Percentiles rank a stretch among this genome's conserved stretches.
Conservation (phyloP, 2,329 filamentous ascomycete species). For the Talaromyces sp. region DNA sequence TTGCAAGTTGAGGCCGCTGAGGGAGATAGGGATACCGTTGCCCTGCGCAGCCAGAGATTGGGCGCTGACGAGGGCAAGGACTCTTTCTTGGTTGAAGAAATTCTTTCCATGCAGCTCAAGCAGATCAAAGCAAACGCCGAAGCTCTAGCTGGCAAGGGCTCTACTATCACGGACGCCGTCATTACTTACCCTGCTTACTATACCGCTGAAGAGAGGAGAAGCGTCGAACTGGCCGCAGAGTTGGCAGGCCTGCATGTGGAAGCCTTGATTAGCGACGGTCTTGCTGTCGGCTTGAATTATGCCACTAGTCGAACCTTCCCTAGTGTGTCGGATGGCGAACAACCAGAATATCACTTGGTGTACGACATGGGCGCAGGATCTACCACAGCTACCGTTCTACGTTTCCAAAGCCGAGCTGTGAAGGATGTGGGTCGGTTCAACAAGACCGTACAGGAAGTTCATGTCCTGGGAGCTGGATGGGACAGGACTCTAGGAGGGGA, state of each 20-base stretch:
- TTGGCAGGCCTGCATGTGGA: slow-evolving; percentile 85
- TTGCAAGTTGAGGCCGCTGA: slow-evolving; percentile 62
- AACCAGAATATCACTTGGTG: slow-evolving; percentile 87
- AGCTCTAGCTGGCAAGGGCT: slow-evolving; percentile 71
- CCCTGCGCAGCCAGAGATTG: slow-evolving; percentile 76
- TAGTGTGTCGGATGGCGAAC: slow-evolving; percentile 74
- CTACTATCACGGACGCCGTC: slow-evolving; percentile 74
- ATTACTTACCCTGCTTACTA: slow-evolving; percentile 90
- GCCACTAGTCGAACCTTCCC: slow-evolving; percentile 89
- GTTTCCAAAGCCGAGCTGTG: slow-evolving; percentile 82
- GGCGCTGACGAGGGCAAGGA: slow-evolving; percentile 62
- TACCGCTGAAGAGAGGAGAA: slow-evolving; percentile 83
- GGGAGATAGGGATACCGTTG: slow-evolving; percentile 64
- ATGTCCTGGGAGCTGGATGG: slow-evolving; percentile 82
- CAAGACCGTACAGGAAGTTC: slow-evolving; percentile 95
- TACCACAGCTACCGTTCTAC: slow-evolving; percentile 82
- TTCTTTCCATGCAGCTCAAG: slow-evolving; percentile 93
- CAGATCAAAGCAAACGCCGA: slow-evolving; percentile 89
- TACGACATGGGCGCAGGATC: slow-evolving; percentile 98
- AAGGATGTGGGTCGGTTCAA: slow-evolving; percentile 93
- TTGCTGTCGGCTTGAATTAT: slow-evolving; percentile 93
- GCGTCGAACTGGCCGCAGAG: slow-evolving; percentile 78
- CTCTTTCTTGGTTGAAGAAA: slow-evolving; percentile 77
- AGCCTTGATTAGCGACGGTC: slow-evolving; percentile 79
- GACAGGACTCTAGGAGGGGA: slow-evolving; percentile 89